Base-by-base conservation (phyloP, 1,284 basidiomycete species). In the Fomes fomentarius region DNA sequence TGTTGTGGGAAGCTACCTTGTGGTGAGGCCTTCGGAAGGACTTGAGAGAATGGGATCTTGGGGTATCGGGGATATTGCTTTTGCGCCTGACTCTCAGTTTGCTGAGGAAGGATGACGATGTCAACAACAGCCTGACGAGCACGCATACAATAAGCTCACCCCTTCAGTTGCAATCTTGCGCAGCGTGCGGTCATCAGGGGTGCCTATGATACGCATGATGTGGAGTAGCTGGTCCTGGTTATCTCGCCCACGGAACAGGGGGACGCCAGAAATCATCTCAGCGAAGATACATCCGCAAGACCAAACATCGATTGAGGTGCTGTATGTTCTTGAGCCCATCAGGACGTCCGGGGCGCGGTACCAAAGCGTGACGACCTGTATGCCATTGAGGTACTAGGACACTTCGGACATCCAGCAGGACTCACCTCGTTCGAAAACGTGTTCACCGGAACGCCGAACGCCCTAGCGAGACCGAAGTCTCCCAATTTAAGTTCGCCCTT, bases 221-320 rank as follows among this genome's bases (percentile, higher is more conserved):
- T 98, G 96, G 49, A 96, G 82, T 12, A 99, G 80, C 71, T 99
- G 97, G 72, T 99, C 97, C 65, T 96, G 92, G 70, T 99, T 99
- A 72, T 99, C 97, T 58, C 96, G 82, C 19, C 97, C 97, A 61
- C 97, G 85, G 83, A 99, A 99, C 35, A 99, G 81, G 14, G 97
- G 97, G 14, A 96, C 91, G 2, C 97, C 97, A 24, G 94, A 92
- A 61, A 99, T 99, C 93, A 96, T 95, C 76, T 98, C 95, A 15
- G 96, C 96, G 72, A 99, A 97, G 69, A 99, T 99, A 70, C 97
- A 99, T 7, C 97, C 97, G 53, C 96, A 97, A 6, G 93, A 96
- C 97, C 97, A 99, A 58, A 99, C 94, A 74, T 99, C 97, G 69
- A 99, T 98, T 19, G 93, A 96, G 2, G 97, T 99, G 70, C 91